A percentile compares a stretch with the other conserved stretches of the same genome.
phyloP scores from a whole-genome alignment of 2,329 filamentous ascomycete genomes.

The Cladophialophora immunda region DNA sequence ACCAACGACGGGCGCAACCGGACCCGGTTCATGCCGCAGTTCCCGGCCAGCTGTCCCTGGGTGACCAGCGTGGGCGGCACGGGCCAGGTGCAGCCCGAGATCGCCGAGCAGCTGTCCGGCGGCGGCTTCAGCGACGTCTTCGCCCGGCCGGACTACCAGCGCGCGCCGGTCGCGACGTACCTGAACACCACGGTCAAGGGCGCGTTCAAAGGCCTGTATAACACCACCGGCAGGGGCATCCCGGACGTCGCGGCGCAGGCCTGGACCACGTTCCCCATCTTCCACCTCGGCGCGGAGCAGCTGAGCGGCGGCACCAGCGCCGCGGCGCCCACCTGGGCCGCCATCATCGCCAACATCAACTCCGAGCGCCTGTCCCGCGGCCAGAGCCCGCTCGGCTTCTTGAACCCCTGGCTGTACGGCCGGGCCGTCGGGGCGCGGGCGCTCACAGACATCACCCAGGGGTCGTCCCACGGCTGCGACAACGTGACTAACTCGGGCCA shows the following conservation, averaged over 20 bases:
- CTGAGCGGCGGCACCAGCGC: constrained; percentile 17
- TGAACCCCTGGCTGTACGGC: constrained; percentile 36
- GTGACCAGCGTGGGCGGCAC: constrained; percentile 73
- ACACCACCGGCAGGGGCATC: constrained; percentile 15
- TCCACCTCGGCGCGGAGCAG: constrained; percentile 47
- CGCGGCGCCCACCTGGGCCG: constrained; percentile 68
- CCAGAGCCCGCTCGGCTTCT: constrained; percentile 28
- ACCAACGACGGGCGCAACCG: constrained; percentile 66
- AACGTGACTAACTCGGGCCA: constrained; percentile 46
- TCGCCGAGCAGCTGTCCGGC: constrained; percentile 62
- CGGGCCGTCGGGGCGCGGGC: constrained; percentile 25
- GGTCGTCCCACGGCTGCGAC: constrained; percentile 44
- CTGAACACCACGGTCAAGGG: constrained; percentile 50
- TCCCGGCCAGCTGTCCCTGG: constrained; percentile 73
- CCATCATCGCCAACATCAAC: constrained; percentile 71
- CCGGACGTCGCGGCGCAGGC: constrained; percentile 51
- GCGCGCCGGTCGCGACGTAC: constrained; percentile 54
- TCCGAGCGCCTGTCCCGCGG: constrained; percentile 63
- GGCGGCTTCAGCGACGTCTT: constrained; percentile 64
- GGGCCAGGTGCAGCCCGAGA: constrained; percentile 58
- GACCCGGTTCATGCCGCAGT: constrained; percentile 66
- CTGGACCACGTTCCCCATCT: constrained; percentile 49
- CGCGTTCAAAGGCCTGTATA: constrained; percentile 55
- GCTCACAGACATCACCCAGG: constrained; percentile 44
- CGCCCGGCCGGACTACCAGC: constrained; percentile 57